A percentile compares a stretch with the other conserved stretches of the same genome.
Conservation (phyloP, 208 protist species). For the Acanthamoeba culbertsoni region DNA sequence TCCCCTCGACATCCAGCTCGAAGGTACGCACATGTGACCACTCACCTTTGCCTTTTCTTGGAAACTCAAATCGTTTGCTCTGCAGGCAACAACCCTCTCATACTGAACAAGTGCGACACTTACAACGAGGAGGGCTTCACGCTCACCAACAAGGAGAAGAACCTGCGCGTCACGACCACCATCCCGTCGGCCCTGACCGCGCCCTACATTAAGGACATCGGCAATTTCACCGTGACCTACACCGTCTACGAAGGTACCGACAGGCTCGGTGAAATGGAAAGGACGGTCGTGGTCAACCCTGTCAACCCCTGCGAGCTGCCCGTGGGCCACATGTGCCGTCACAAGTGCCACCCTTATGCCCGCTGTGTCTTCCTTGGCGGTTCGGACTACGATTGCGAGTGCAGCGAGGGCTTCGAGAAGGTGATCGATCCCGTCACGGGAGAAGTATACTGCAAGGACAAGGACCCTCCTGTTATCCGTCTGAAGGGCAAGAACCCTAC, state of each 20-base stretch:
- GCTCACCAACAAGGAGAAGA: slow-evolving; percentile 34
- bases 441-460: not conserved
- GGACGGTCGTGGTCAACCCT: not conserved
- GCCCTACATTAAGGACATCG: not conserved
- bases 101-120: not conserved
- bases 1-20: not conserved
- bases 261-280: not conserved
- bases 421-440: not conserved
- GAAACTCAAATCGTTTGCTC: not conserved
- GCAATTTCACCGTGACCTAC: slow-evolving; percentile 20
- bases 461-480: not conserved
- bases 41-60: not conserved
- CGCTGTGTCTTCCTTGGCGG: not conserved
- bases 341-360: slow-evolving; percentile 32
- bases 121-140: slow-evolving; percentile 45
- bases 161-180: not conserved
- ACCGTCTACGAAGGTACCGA: not conserved
- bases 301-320: slow-evolving; percentile 28
- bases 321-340: not conserved
- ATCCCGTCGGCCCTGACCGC: not conserved
- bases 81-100: slow-evolving; percentile 27
- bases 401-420: not conserved
- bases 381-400: not conserved
- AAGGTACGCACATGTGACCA: not conserved
- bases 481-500: not conserved